Evolutionary conservation across 176 grass and related monocot species (phyloP).

Genomic region (Paspalum notatum): DNA sequence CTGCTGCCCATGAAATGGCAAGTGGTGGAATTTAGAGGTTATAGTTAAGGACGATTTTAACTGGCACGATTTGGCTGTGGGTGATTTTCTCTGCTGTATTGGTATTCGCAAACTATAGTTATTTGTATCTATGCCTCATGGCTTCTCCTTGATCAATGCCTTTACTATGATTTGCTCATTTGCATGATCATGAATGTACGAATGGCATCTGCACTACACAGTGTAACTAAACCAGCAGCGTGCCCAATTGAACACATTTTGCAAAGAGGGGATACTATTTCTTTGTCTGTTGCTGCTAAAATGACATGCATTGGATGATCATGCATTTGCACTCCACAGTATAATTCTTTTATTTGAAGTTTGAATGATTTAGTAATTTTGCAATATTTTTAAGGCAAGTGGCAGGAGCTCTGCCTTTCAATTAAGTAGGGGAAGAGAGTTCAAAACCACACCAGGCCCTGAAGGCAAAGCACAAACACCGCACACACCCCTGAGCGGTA

Average conservation of each 20-base stretch:
- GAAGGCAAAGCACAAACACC: too few species aligned
- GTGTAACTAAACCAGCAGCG: neutral
- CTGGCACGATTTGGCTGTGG: neutral
- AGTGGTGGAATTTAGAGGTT: neutral
- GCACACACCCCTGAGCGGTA: too few species aligned
- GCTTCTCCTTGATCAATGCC: neutral
- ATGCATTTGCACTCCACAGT: neutral
- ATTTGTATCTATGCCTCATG: neutral
- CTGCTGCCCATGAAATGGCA: constrained; percentile 3
- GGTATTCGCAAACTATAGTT: too few species aligned
- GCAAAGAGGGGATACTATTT: neutral
- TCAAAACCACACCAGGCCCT: too few species aligned
- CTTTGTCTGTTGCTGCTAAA: neutral
- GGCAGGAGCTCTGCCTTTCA: too few species aligned
- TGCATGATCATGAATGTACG: neutral
- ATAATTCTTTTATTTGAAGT: neutral
- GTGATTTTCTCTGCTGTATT: neutral
- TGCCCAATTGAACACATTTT: neutral
- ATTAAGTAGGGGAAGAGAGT: too few species aligned
- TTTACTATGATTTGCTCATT: neutral
- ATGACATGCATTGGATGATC: neutral
- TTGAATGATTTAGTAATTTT: neutral
- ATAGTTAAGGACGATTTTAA: neutral
- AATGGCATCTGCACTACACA: neutral
- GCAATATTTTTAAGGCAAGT: neutral